Evolutionary conservation across 2,329 filamentous ascomycete species (phyloP).

Genomic region (Monosporascus sp.): DNA sequence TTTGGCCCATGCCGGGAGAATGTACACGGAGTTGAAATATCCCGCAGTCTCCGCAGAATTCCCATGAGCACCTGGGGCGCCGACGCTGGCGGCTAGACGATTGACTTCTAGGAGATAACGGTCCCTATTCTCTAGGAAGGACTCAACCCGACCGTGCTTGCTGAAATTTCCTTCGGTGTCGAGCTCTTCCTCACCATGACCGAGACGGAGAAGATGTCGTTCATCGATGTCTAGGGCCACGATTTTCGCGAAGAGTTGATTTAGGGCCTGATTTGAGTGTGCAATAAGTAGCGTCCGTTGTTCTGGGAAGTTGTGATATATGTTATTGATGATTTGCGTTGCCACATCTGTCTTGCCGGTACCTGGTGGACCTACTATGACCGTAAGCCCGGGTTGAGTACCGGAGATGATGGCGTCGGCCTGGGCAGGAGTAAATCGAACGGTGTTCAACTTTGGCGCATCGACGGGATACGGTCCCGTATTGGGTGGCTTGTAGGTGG

Average conservation of each 20-base stretch:
- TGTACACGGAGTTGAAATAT: slow-evolving; percentile 91
- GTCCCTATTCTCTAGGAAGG: slow-evolving; percentile 83
- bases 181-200: slow-evolving; percentile 92
- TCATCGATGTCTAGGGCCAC: slow-evolving; percentile 94
- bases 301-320: slow-evolving; percentile 95
- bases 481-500: slow-evolving; percentile 84
- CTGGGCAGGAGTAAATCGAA: slow-evolving; percentile 88
- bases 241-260: slow-evolving; percentile 97
- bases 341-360: slow-evolving; percentile 99
- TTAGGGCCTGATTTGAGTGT: slow-evolving; percentile 96
- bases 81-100: slow-evolving; percentile 77
- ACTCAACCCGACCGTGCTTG: slow-evolving; percentile 92
- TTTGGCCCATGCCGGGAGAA: slow-evolving; percentile 81
- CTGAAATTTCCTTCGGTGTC: slow-evolving; percentile 82
- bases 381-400: slow-evolving; percentile 86
- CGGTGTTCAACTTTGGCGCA: slow-evolving; percentile 70
- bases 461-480: slow-evolving; percentile 86
- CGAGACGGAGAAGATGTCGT: slow-evolving; percentile 83
- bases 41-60: slow-evolving; percentile 95
- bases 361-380: slow-evolving; percentile 91
- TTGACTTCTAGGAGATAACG: slow-evolving; percentile 77
- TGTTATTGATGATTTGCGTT: slow-evolving; percentile 97
- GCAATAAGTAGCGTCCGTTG: slow-evolving; percentile 90
- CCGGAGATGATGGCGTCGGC: slow-evolving; percentile 91
- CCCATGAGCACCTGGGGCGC: slow-evolving; percentile 87